These are phyloP conservation scores for Lecanosticta acicola DNA, from an alignment of 2,329 filamentous ascomycete species.

Conservation along the genomic window DNA sequence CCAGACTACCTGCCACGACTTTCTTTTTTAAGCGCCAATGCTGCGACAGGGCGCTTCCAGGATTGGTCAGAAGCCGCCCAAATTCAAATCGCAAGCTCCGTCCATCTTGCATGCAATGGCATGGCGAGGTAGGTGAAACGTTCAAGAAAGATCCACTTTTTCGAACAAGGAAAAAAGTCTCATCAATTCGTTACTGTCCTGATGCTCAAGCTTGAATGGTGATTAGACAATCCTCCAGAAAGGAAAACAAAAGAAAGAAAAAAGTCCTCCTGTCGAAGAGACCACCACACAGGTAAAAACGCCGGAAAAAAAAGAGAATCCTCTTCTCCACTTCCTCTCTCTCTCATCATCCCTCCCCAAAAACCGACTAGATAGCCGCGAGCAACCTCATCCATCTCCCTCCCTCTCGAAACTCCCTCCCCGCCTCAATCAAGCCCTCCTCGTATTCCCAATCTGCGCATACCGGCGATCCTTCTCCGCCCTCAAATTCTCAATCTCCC, in stretches of 20 bases:
- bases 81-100: neutral
- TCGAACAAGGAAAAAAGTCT: neutral
- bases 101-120: neutral
- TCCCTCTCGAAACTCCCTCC: neutral
- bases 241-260: neutral
- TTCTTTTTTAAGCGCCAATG: neutral
- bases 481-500: constrained; percentile 60
- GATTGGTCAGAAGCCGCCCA: neutral
- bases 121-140: neutral
- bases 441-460: constrained; percentile 22
- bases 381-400: neutral
- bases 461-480: constrained; percentile 26
- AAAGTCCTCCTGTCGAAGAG: neutral
- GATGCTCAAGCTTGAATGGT: neutral
- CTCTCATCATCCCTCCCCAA: neutral
- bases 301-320: neutral
- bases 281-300: neutral
- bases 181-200: neutral
- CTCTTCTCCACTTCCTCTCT: neutral
- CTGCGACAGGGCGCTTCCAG: neutral
- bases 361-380: neutral
- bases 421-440: constrained; percentile 7
- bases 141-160: neutral
- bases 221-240: neutral
- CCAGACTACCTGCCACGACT: neutral